These are phyloP conservation scores for Fusarium setosum DNA, from an alignment of 2,329 filamentous ascomycete genomes.

Conservation along the genomic window DNA sequence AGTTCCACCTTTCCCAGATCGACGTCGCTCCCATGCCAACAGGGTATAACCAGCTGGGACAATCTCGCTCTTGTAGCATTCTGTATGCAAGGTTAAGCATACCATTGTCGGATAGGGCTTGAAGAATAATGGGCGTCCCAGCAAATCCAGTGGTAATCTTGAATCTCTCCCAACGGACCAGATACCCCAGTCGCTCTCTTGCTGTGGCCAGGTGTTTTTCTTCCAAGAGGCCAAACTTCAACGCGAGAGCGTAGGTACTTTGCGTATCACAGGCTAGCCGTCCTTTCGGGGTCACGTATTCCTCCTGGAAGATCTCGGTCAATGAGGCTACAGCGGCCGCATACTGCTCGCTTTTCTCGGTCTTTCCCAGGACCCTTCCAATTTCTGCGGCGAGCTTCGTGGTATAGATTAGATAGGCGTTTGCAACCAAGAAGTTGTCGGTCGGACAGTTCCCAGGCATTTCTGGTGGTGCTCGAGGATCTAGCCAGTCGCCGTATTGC, in stretches of 20 bases:
- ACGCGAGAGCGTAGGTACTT: background rate
- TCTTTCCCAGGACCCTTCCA: conserved; percentile 44
- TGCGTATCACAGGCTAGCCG: background rate
- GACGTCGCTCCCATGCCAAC: conserved; percentile 59
- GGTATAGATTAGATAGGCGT: conserved; percentile 58
- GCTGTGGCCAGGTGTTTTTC: conserved; percentile 46
- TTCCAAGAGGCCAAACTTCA: conserved; percentile 53
- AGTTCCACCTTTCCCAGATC: conserved; percentile 64
- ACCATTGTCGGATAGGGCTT: background rate
- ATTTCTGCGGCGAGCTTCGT: conserved; percentile 50
- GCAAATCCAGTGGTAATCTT: conserved; percentile 55
- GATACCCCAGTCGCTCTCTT: conserved; percentile 43
- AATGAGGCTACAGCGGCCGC: conserved; percentile 25
- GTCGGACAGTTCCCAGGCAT: conserved; percentile 51
- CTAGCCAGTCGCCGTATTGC: conserved; percentile 54
- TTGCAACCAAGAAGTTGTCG: conserved; percentile 51
- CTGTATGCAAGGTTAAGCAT: conserved; percentile 3
- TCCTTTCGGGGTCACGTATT: background rate
- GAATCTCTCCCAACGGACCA: conserved; percentile 46
- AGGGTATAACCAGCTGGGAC: conserved; percentile 60
- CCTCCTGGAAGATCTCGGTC: background rate
- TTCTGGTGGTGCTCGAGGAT: conserved; percentile 54
- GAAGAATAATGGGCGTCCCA: conserved; percentile 52
- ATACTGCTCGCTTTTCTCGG: conserved; percentile 44
- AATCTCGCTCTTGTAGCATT: conserved; percentile 57